These are phyloP conservation scores for Puccinia brachypodii DNA, from an alignment of 1,284 basidiomycete species.

Conservation along the genomic window DNA sequence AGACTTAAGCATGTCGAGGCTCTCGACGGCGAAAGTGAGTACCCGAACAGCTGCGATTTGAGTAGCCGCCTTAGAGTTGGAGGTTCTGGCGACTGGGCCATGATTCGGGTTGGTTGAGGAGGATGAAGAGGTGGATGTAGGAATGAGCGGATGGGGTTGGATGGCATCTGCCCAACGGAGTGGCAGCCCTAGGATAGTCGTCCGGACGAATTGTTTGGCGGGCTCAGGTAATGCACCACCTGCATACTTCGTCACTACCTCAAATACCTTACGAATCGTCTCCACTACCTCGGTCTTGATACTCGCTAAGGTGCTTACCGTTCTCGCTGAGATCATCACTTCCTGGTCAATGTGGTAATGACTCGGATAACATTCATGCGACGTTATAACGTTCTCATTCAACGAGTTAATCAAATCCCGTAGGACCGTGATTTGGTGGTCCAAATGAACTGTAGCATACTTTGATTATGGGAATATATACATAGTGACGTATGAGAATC, in stretches of 20 bases:
- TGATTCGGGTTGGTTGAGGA: neutral
- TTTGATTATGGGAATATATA: constrained; percentile 54
- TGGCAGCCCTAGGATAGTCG: constrained; percentile 77
- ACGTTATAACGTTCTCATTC: no score
- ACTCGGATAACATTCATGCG: constrained; percentile 54
- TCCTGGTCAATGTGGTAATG: constrained; percentile 50
- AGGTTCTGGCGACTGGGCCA: neutral
- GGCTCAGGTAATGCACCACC: constrained; percentile 80
- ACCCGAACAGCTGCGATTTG: constrained; percentile 73
- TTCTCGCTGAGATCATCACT: constrained; percentile 61
- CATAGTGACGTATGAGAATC: constrained; percentile 1
- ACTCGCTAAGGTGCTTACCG: constrained; percentile 68
- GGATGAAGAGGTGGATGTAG: neutral
- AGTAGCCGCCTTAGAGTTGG: constrained; percentile 60
- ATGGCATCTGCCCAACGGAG: constrained; percentile 69
- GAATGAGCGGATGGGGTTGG: neutral
- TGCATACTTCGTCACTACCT: constrained; percentile 80
- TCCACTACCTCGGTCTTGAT: constrained; percentile 79
- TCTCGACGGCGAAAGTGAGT: constrained; percentile 80
- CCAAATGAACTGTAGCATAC: constrained; percentile 84
- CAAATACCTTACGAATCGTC: constrained; percentile 82
- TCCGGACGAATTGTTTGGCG: constrained; percentile 71
- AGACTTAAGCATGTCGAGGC: constrained; percentile 82
- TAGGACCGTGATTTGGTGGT: constrained; percentile 78
- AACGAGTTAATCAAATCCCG: constrained; percentile 76